These are phyloP conservation scores for Candida ovalis DNA, from an alignment of 805 yeast species.

Conservation along the genomic window DNA sequence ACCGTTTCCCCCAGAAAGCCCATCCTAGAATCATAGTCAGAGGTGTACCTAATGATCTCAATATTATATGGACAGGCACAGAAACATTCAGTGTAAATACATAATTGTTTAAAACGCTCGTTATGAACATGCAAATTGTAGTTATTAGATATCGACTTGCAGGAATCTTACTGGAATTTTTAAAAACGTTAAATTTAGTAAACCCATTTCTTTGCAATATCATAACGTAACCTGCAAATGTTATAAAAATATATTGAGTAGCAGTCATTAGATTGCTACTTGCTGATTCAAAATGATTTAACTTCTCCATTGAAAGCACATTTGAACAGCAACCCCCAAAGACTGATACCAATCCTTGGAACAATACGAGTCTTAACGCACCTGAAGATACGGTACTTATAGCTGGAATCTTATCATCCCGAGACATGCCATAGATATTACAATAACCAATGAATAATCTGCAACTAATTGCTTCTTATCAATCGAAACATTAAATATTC, in stretches of 20 bases:
- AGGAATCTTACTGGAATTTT: conserved; percentile 38
- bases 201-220: conserved; percentile 19
- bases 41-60: conserved; percentile 62
- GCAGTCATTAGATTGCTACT: conserved; percentile 55
- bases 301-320: conserved; percentile 57
- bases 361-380: neutral
- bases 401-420: neutral
- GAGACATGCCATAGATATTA: neutral
- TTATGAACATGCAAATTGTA: conserved; percentile 46
- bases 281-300: conserved; percentile 36
- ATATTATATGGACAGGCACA: conserved; percentile 63
- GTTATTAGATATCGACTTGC: conserved; percentile 40
- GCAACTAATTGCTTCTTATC: too few species aligned
- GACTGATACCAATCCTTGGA: conserved; percentile 31
- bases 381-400: neutral
- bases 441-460: neutral
- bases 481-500: too few species aligned
- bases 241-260: conserved; percentile 50
- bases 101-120: conserved; percentile 52
- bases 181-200: conserved; percentile 17
- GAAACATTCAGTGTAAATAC: conserved; percentile 56
- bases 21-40: conserved; percentile 57
- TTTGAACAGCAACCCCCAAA: conserved; percentile 76
- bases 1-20: conserved; percentile 41
- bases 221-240: conserved; percentile 39